phyloP scores from a whole-genome alignment of 768 basidiomycete species.

The Filobasidium wieringae region DNA sequence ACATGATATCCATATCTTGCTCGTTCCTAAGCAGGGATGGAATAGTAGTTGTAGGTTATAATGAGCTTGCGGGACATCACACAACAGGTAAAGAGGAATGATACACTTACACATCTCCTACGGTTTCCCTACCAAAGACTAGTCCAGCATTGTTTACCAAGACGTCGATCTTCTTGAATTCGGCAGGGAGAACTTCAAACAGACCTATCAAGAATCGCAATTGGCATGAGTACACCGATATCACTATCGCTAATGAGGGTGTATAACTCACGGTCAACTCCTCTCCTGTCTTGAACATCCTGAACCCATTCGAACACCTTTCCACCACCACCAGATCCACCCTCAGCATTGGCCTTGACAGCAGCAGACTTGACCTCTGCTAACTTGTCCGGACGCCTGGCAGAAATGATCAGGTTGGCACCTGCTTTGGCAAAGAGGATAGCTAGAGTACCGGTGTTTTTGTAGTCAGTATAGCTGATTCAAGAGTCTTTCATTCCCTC shows the following conservation, averaged over 20 bases:
- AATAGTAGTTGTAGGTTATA: neutral
- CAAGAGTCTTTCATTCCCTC: no score
- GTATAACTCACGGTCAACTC: slow-evolving; percentile 10
- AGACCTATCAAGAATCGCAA: slow-evolving; percentile 37
- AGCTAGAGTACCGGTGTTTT: no score
- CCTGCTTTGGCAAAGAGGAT: slow-evolving; percentile 86
- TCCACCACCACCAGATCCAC: slow-evolving; percentile 63
- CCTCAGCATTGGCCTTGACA: slow-evolving; percentile 56
- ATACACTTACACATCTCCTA: slow-evolving; percentile 49
- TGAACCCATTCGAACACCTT: slow-evolving; percentile 59
- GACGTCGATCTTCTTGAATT: slow-evolving; percentile 65
- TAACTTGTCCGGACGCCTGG: slow-evolving; percentile 63
- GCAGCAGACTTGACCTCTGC: slow-evolving; percentile 59
- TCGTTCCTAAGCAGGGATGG: slow-evolving; percentile 3
- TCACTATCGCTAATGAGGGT: neutral
- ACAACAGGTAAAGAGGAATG: neutral
- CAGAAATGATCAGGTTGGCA: slow-evolving; percentile 73
- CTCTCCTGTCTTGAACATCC: slow-evolving; percentile 61
- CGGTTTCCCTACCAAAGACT: slow-evolving; percentile 73
- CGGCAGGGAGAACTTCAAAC: slow-evolving; percentile 57
- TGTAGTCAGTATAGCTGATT: no score
- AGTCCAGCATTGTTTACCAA: slow-evolving; percentile 74
- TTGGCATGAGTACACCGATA: neutral
- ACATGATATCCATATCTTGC: slow-evolving; percentile 14
- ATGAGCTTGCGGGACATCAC: neutral